Conservation (phyloP, 2,329 filamentous ascomycete genomes). For the Phyllosticta citribraziliensis region DNA sequence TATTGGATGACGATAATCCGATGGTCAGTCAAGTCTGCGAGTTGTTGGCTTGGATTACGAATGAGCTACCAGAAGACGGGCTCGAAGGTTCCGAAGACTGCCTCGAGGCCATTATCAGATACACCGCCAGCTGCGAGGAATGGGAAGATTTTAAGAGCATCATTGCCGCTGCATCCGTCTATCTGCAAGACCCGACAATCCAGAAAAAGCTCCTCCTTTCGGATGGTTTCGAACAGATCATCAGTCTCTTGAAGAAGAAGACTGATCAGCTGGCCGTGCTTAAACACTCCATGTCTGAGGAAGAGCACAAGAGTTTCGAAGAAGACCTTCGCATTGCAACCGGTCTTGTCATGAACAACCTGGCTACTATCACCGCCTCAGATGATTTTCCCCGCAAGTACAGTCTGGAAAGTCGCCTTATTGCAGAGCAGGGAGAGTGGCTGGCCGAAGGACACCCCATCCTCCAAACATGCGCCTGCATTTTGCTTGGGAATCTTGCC, state of each 20-base stretch:
- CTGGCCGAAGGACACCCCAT: slow-evolving; percentile 15
- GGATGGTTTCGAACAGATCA: slow-evolving; percentile 20
- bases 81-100: slow-evolving; percentile 6
- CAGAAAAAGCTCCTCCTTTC: slow-evolving; percentile 23
- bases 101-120: neutral
- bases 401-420: slow-evolving; percentile 18
- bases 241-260: slow-evolving; percentile 21
- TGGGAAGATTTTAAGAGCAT: slow-evolving; percentile 10
- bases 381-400: slow-evolving; percentile 24
- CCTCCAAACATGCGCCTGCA: slow-evolving; percentile 24
- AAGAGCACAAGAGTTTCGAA: slow-evolving; percentile 4
- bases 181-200: slow-evolving; percentile 26
- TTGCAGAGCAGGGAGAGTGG: slow-evolving; percentile 15
- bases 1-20: slow-evolving; percentile 18
- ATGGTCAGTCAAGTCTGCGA: slow-evolving; percentile 26
- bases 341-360: slow-evolving; percentile 4
- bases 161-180: slow-evolving; percentile 14
- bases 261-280: slow-evolving; percentile 7
- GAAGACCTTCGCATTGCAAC: slow-evolving; percentile 7
- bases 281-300: neutral
- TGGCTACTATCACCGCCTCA: slow-evolving; percentile 20
- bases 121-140: slow-evolving; percentile 1
- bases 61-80: slow-evolving; percentile 19
- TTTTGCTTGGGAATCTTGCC: slow-evolving; percentile 30
- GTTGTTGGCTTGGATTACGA: slow-evolving; percentile 25